A percentile compares a stretch with the other conserved stretches of the same genome.
Evolutionary conservation across 805 yeast species (phyloP).

Genomic region (Wickerhamomyces chaumierensis): DNA sequence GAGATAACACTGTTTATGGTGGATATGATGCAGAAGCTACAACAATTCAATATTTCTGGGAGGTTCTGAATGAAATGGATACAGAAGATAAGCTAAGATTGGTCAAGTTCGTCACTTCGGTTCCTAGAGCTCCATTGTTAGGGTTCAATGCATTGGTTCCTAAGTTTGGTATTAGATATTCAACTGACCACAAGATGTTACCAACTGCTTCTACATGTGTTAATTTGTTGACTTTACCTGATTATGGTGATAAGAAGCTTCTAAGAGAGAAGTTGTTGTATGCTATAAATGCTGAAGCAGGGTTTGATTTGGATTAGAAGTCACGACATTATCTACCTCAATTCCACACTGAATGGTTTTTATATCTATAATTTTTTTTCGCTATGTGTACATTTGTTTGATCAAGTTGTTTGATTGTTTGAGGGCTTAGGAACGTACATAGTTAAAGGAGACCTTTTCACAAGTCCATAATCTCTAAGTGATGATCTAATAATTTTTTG

Average conservation of each 20-base stretch:
- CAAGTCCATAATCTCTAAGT: not conserved
- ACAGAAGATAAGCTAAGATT: conserved; percentile 53
- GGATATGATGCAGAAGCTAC: conserved; percentile 43
- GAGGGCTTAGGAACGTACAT: no score
- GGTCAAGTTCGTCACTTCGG: conserved; percentile 84
- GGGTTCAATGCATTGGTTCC: conserved; percentile 76
- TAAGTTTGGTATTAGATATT: conserved; percentile 62
- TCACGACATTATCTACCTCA: no score
- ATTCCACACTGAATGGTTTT: no score
- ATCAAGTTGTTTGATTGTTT: not conserved
- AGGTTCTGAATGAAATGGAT: conserved; percentile 56
- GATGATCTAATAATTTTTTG: no score
- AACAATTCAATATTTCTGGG: conserved; percentile 67
- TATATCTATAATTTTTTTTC: conserved; percentile 14
- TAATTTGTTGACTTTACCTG: conserved; percentile 76
- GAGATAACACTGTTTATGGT: conserved; percentile 48
- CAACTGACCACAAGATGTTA: conserved; percentile 28
- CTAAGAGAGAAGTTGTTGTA: conserved; percentile 58
- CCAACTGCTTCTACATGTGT: conserved; percentile 95
- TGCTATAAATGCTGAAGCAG: conserved; percentile 73
- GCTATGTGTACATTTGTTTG: no score
- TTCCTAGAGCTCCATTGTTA: conserved; percentile 79
- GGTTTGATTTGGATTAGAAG: conserved; percentile 64
- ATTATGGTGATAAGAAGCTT: conserved; percentile 50
- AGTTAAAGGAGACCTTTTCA: not conserved